Percentiles rank a stretch among this genome's conserved stretches.
phyloP scores from a whole-genome alignment of 441 rosid species.

The Corymbia calophylla region DNA sequence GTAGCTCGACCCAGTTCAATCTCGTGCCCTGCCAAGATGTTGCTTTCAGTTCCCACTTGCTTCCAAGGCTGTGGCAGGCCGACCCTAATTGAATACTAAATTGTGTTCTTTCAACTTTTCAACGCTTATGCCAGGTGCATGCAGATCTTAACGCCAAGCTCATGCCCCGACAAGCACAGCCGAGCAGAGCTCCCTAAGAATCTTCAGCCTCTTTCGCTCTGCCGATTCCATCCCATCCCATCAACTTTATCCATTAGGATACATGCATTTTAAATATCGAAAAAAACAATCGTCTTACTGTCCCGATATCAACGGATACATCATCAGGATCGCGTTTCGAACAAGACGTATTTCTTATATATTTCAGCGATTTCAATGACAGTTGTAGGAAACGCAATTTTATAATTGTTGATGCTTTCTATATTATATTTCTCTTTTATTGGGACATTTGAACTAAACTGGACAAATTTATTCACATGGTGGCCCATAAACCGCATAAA shows the following conservation, averaged over 20 bases:
- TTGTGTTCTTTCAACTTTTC: neutral
- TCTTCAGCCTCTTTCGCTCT: neutral
- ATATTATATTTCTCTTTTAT: too few relatives aligned
- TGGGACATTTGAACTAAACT: neutral
- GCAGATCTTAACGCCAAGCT: neutral
- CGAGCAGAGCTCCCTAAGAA: neutral
- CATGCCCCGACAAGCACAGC: neutral
- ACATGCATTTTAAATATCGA: neutral
- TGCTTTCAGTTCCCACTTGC: neutral
- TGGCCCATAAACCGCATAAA: neutral
- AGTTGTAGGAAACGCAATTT: neutral
- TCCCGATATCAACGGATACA: too few relatives aligned
- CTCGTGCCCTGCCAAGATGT: neutral
- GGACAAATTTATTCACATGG: neutral
- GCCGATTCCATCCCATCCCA: neutral
- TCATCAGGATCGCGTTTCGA: neutral
- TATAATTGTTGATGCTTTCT: neutral
- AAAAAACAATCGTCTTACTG: too few relatives aligned
- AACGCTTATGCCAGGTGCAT: neutral
- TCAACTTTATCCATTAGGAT: neutral
- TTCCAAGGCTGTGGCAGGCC: neutral
- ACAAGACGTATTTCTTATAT: neutral
- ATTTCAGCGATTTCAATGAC: neutral
- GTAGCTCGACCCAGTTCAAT: neutral
- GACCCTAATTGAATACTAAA: neutral